phyloP scores from a whole-genome alignment of 345 rosid species.

The Schrenkiella parvula region DNA sequence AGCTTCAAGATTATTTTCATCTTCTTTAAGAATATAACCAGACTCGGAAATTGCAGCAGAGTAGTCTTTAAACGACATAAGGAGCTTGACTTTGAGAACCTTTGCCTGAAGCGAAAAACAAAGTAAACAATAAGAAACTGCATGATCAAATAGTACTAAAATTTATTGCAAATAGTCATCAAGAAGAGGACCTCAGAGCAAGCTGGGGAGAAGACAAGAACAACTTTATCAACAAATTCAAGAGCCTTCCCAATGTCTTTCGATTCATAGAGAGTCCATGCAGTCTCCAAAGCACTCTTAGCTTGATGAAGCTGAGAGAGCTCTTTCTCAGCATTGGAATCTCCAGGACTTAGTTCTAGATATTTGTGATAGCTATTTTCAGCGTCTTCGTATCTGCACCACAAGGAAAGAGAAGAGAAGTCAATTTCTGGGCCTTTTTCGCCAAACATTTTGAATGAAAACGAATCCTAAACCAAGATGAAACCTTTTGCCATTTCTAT shows the following conservation, averaged over 20 bases:
- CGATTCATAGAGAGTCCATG: conserved; percentile 58
- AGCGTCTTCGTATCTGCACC: conserved; percentile 82
- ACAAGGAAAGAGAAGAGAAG: background rate
- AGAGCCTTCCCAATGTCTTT: conserved; percentile 65
- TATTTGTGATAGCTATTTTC: conserved; percentile 63
- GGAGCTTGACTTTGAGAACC: conserved; percentile 69
- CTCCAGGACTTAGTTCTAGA: conserved; percentile 68
- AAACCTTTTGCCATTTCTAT: background rate
- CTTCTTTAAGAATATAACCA: conserved; percentile 83
- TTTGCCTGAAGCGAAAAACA: conserved; percentile 55
- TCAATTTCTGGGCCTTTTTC: background rate
- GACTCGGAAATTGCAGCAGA: conserved; percentile 76
- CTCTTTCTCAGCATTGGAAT: conserved; percentile 76
- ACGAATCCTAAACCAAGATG: background rate
- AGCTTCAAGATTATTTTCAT: conserved; percentile 85
- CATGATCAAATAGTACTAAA: background rate
- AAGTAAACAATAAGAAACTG: background rate
- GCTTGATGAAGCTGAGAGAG: conserved; percentile 92
- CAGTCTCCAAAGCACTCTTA: conserved; percentile 71
- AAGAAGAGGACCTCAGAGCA: conserved; percentile 65
- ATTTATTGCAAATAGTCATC: background rate
- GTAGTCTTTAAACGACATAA: conserved; percentile 70
- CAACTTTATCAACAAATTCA: conserved; percentile 85
- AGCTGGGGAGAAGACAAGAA: conserved; percentile 90
- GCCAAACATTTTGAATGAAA: background rate